Evolutionary conservation across 805 yeast genomes (phyloP).

Genomic region (Teunomyces gatunensis): DNA sequence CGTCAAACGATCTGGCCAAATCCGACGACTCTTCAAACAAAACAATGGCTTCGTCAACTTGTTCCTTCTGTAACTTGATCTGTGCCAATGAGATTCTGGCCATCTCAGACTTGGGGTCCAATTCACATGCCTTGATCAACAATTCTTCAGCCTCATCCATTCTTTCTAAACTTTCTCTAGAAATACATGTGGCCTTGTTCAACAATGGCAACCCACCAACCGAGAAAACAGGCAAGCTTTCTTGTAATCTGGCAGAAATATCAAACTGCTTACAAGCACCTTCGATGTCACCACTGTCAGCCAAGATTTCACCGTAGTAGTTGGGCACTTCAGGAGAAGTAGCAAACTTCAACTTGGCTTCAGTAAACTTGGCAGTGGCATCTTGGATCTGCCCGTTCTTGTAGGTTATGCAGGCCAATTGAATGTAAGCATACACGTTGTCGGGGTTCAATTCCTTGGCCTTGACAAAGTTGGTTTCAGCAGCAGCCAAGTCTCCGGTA

Average conservation of each 20-base stretch:
- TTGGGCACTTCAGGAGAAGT: conserved; percentile 89
- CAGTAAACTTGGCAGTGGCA: conserved; percentile 65
- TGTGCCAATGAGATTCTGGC: conserved; percentile 93
- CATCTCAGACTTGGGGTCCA: conserved; percentile 86
- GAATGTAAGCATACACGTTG: conserved; percentile 84
- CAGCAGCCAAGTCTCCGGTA: conserved; percentile 68
- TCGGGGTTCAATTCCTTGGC: conserved; percentile 71
- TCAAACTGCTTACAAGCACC: conserved; percentile 85
- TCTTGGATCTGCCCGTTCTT: conserved; percentile 62
- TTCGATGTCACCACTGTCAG: conserved; percentile 70
- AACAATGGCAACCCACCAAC: conserved; percentile 88
- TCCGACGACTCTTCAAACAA: conserved; percentile 81
- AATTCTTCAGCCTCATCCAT: conserved; percentile 58
- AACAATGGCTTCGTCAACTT: conserved; percentile 75
- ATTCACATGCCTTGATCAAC: conserved; percentile 70
- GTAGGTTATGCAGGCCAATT: conserved; percentile 88
- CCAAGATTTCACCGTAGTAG: conserved; percentile 91
- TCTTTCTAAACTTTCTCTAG: conserved; percentile 50
- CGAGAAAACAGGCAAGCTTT: conserved; percentile 60
- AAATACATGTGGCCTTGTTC: conserved; percentile 78
- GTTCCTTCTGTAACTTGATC: conserved; percentile 77
- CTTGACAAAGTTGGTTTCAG: conserved; percentile 70
- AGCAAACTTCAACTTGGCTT: conserved; percentile 74
- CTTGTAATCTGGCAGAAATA: conserved; percentile 79
- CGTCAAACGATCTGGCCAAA: conserved; percentile 80